Evolutionary conservation across 1,284 basidiomycete genomes (phyloP).

Genomic region (Ganoderma lucidum): DNA sequence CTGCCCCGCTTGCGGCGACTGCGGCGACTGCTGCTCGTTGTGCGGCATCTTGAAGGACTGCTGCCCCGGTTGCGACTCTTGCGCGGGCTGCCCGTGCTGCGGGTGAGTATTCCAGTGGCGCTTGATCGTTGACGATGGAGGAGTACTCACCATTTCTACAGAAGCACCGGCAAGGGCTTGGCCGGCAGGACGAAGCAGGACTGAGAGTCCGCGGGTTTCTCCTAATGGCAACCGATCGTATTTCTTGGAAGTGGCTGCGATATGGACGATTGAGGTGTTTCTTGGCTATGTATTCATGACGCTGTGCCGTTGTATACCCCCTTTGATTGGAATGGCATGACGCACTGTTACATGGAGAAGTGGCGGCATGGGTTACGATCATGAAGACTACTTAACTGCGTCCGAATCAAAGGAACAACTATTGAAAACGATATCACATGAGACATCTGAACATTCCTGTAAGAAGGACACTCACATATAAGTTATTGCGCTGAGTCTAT

Average conservation of each 20-base stretch:
- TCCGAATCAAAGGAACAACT: no score
- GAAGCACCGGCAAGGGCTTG: background rate
- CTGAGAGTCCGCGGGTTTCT: background rate
- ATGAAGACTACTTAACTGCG: no score
- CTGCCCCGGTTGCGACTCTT: background rate
- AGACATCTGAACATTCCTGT: no score
- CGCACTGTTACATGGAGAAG: background rate
- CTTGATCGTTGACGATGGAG: background rate
- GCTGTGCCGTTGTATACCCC: background rate
- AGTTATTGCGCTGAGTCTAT: no score
- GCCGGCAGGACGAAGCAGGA: background rate
- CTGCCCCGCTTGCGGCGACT: background rate
- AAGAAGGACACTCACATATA: no score
- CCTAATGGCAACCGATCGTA: background rate
- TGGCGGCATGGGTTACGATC: no score
- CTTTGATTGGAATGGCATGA: background rate
- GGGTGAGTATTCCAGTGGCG: background rate
- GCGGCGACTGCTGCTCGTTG: background rate
- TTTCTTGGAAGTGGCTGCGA: background rate
- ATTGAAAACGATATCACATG: no score
- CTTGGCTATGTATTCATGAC: background rate
- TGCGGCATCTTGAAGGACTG: slow-evolving; percentile 3
- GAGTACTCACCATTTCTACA: background rate
- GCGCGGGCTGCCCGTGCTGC: slow-evolving; percentile 1
- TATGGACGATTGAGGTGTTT: background rate